Conservation (phyloP, 768 basidiomycete species). For the Sarcodon aspratus region DNA sequence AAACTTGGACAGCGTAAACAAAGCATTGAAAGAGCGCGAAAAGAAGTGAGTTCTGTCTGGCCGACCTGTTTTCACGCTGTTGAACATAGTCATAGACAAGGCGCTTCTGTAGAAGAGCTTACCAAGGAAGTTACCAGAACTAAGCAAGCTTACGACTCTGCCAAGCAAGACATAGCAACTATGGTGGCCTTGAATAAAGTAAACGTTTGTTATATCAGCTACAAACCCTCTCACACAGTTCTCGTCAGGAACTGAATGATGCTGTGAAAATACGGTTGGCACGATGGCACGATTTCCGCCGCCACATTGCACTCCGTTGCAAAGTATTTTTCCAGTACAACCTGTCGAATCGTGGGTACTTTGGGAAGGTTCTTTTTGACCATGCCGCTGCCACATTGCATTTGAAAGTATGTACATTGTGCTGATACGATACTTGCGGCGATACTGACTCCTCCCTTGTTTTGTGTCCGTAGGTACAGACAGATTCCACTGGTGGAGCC, state of each 20-base stretch:
- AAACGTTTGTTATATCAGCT: constrained; percentile 4
- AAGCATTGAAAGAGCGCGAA: constrained; percentile 57
- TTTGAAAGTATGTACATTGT: constrained; percentile 39
- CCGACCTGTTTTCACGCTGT: constrained; percentile 1
- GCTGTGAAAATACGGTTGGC: constrained; percentile 55
- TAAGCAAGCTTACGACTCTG: constrained; percentile 44
- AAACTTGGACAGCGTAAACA: constrained; percentile 49
- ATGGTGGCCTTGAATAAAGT: constrained; percentile 61
- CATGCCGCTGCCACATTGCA: constrained; percentile 53
- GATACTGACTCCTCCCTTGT: not conserved
- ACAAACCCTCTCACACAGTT: not conserved
- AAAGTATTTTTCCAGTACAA: constrained; percentile 74
- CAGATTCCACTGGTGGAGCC: constrained; percentile 55
- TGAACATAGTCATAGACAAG: constrained; percentile 37
- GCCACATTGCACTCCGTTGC: constrained; percentile 82
- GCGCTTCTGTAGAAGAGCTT: constrained; percentile 71
- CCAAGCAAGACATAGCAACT: constrained; percentile 49
- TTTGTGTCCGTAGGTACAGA: constrained; percentile 47
- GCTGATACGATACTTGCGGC: not conserved
- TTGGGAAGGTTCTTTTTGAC: constrained; percentile 81
- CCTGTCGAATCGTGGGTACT: constrained; percentile 79
- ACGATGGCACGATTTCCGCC: constrained; percentile 82
- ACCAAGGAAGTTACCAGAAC: constrained; percentile 58
- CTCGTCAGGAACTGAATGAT: constrained; percentile 45
- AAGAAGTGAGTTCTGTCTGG: constrained; percentile 30